A percentile compares a stretch with the other conserved stretches of the same genome.
phyloP scores from a whole-genome alignment of 192 early-diverging fungal species.

The Coemansia sp. region DNA sequence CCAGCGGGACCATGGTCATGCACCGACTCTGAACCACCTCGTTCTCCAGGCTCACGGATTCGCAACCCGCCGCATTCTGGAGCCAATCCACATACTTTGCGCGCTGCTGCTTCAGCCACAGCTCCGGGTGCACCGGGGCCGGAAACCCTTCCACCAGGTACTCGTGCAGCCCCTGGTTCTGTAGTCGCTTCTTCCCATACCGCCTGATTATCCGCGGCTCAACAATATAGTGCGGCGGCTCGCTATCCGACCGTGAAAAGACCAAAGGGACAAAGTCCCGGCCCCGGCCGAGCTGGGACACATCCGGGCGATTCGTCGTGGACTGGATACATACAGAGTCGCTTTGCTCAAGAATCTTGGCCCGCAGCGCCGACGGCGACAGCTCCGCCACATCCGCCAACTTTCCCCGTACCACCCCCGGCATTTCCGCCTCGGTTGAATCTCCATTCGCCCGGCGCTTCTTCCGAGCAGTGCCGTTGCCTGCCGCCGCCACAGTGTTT shows the following conservation, averaged over 20 bases:
- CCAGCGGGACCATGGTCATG: neutral
- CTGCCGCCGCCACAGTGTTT: neutral
- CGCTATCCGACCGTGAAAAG: neutral
- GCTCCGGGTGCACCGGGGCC: slow-evolving; percentile 7
- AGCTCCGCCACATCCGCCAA: no score
- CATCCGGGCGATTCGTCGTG: neutral
- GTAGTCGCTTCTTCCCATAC: neutral
- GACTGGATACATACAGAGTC: neutral
- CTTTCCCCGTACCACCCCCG: neutral
- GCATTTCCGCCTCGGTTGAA: neutral
- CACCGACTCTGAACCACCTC: neutral
- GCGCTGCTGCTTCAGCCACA: slow-evolving; percentile 7
- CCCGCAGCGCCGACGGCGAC: neutral
- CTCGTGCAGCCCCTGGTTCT: slow-evolving; percentile 4
- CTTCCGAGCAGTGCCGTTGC: neutral
- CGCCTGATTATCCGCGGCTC: neutral
- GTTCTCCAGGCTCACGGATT: neutral
- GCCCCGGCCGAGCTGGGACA: neutral
- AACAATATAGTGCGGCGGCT: neutral
- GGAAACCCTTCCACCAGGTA: slow-evolving; percentile 13
- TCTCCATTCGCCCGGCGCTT: neutral
- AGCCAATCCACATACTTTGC: slow-evolving; percentile 7
- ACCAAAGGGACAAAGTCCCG: slow-evolving; percentile 9
- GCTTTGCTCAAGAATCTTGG: neutral
- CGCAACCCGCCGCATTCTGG: neutral